phyloP scores from a whole-genome alignment of 1,284 basidiomycete species.

The Sporisorium graminicola region DNA sequence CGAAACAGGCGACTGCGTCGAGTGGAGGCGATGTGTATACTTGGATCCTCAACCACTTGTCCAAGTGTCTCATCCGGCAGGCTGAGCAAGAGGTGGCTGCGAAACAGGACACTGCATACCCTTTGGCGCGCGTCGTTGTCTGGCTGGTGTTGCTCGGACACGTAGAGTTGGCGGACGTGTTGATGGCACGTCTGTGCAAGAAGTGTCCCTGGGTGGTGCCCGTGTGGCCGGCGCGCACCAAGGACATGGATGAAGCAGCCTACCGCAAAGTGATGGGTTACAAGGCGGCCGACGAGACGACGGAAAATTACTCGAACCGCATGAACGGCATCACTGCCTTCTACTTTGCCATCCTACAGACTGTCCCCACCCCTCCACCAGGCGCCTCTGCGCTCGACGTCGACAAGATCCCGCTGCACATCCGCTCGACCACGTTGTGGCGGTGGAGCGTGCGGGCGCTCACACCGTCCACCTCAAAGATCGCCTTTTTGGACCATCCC shows the following conservation, averaged over 20 bases:
- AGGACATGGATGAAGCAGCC: slow-evolving; percentile 72
- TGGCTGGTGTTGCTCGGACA: slow-evolving; percentile 76
- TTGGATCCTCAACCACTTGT: slow-evolving; percentile 85
- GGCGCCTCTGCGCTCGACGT: slow-evolving; percentile 13
- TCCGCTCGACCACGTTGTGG: slow-evolving; percentile 62
- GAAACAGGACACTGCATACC: slow-evolving; percentile 84
- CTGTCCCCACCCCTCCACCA: slow-evolving; percentile 52
- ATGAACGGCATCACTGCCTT: slow-evolving; percentile 86
- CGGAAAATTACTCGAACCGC: slow-evolving; percentile 79
- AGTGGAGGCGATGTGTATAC: slow-evolving; percentile 73
- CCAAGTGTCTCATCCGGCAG: slow-evolving; percentile 90
- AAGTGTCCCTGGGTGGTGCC: slow-evolving; percentile 76
- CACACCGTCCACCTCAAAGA: slow-evolving; percentile 46
- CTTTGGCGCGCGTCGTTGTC: slow-evolving; percentile 82
- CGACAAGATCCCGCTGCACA: slow-evolving; percentile 29
- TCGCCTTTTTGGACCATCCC: slow-evolving; percentile 51
- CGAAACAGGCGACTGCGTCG: slow-evolving; percentile 67
- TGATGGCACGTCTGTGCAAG: slow-evolving; percentile 88
- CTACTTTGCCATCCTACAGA: slow-evolving; percentile 83
- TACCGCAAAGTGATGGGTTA: slow-evolving; percentile 80
- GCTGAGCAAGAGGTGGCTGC: slow-evolving; percentile 94
- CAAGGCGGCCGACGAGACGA: slow-evolving; percentile 72
- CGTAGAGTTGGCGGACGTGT: slow-evolving; percentile 78
- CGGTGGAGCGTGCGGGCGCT: slow-evolving; percentile 61
- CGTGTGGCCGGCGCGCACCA: slow-evolving; percentile 68